A percentile compares a stretch with the other conserved stretches of the same genome.
These are phyloP conservation scores for Metschnikowia dekortorum DNA, from an alignment of 805 yeast genomes.

Conservation along the genomic window DNA sequence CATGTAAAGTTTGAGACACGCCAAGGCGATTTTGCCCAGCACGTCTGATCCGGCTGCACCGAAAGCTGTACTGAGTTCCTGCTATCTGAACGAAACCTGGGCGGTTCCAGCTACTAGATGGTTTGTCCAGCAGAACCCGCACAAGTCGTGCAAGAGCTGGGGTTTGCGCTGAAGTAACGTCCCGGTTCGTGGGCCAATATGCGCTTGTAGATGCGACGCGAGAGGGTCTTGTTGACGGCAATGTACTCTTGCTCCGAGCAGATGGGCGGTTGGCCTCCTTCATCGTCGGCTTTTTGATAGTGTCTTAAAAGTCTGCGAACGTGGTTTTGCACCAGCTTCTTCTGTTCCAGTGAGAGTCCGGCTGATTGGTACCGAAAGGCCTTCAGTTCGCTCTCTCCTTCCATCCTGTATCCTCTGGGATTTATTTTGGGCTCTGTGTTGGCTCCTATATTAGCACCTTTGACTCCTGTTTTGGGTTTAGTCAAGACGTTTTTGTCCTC, in stretches of 20 bases:
- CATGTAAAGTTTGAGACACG: no score
- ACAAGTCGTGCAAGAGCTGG: background rate
- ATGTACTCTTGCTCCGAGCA: slow-evolving; percentile 45
- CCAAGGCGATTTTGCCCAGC: no score
- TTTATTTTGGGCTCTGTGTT: no score
- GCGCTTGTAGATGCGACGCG: slow-evolving; percentile 51
- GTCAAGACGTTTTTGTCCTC: no score
- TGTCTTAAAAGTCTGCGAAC: slow-evolving; percentile 51
- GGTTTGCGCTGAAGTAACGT: background rate
- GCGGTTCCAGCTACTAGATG: no score
- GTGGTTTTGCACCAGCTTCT: slow-evolving; percentile 50
- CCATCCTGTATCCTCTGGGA: no score
- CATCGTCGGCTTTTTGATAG: slow-evolving; percentile 25
- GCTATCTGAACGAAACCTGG: no score
- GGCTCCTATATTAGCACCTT: no score
- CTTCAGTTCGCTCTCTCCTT: background rate
- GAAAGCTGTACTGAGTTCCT: no score
- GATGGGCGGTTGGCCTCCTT: slow-evolving; percentile 12
- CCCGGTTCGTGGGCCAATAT: slow-evolving; percentile 12
- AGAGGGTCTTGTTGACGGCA: slow-evolving; percentile 55
- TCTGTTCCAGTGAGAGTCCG: slow-evolving; percentile 40
- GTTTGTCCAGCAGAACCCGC: slow-evolving; percentile 5
- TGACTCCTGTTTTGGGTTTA: background rate
- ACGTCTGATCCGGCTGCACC: no score
- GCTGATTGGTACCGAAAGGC: background rate